These are phyloP conservation scores for Tricholoma flavovirens DNA, from an alignment of 768 basidiomycete genomes.

Conservation along the genomic window DNA sequence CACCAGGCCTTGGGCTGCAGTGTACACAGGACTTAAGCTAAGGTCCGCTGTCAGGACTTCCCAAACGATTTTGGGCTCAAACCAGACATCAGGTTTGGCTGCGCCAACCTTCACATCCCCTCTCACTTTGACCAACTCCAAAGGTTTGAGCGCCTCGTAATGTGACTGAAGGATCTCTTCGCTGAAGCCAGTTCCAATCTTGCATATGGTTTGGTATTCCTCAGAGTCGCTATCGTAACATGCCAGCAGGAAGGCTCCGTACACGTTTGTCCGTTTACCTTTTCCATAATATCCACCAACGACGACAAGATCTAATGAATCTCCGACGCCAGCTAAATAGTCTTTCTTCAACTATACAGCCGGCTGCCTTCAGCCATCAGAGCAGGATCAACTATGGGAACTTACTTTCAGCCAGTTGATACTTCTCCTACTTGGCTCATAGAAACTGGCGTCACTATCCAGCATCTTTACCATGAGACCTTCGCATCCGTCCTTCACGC, in stretches of 20 bases:
- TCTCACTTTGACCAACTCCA: constrained; percentile 63
- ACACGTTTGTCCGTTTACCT: constrained; percentile 95
- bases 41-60: constrained; percentile 97
- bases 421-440: constrained; percentile 92
- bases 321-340: constrained; percentile 92
- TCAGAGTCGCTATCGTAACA: constrained; percentile 95
- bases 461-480: constrained; percentile 99
- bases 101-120: constrained; percentile 86
- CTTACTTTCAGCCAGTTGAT: constrained; percentile 97
- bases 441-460: constrained; percentile 84
- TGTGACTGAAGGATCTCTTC: constrained; percentile 84
- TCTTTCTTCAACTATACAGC: constrained; percentile 88
- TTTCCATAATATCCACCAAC: constrained; percentile 97
- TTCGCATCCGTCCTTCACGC: constrained; percentile 97
- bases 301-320: constrained; percentile 96
- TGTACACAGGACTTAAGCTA: constrained; percentile 93
- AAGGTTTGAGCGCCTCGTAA: constrained; percentile 73
- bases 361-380: constrained; percentile 1
- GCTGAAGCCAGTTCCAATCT: constrained; percentile 97
- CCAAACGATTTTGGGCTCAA: constrained; percentile 97
- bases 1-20: constrained; percentile 89
- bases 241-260: constrained; percentile 95
- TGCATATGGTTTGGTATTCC: constrained; percentile 96
- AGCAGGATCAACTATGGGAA: not conserved
- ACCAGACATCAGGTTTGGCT: constrained; percentile 96